Evolutionary conservation across 305 asterid species (phyloP).

Genomic region (Coffea humblotiana): DNA sequence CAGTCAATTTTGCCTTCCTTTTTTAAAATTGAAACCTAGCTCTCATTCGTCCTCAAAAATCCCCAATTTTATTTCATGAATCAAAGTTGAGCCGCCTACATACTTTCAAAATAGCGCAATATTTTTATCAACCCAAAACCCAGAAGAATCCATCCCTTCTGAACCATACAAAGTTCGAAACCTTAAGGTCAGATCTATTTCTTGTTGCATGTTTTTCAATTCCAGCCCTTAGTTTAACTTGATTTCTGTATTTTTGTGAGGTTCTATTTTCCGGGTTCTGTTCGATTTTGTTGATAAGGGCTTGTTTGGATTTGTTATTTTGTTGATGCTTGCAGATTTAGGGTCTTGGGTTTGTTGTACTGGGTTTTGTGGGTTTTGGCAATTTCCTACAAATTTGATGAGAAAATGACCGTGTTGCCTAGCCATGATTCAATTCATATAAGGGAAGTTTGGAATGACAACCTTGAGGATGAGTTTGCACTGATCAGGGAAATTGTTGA

Average conservation of each 20-base stretch:
- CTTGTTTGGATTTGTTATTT: constrained; percentile 7
- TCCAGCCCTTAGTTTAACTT: neutral
- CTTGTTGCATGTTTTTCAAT: neutral
- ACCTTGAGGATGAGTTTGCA: constrained; percentile 37
- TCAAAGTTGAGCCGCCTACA: neutral
- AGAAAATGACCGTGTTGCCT: constrained; percentile 29
- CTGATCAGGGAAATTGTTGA: constrained; percentile 32
- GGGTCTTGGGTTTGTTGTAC: constrained; percentile 13
- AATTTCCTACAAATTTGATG: constrained; percentile 20
- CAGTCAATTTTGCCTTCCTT: neutral
- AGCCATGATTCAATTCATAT: constrained; percentile 28
- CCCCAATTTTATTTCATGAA: neutral
- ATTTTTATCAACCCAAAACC: constrained; percentile 1
- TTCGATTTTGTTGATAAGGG: neutral
- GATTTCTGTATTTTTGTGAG: neutral
- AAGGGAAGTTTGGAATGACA: constrained; percentile 43
- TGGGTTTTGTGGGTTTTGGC: constrained; percentile 26
- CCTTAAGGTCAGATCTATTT: constrained; percentile 34
- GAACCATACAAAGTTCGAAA: constrained; percentile 8
- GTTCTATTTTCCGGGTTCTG: constrained; percentile 1
- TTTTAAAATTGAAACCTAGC: neutral
- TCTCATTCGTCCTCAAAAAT: neutral
- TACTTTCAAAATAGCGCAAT: neutral
- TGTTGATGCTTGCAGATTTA: constrained; percentile 19
- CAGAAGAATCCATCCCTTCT: constrained; percentile 10